phyloP scores from a whole-genome alignment of 1,284 basidiomycete genomes.

The Pseudozyma sp. region DNA sequence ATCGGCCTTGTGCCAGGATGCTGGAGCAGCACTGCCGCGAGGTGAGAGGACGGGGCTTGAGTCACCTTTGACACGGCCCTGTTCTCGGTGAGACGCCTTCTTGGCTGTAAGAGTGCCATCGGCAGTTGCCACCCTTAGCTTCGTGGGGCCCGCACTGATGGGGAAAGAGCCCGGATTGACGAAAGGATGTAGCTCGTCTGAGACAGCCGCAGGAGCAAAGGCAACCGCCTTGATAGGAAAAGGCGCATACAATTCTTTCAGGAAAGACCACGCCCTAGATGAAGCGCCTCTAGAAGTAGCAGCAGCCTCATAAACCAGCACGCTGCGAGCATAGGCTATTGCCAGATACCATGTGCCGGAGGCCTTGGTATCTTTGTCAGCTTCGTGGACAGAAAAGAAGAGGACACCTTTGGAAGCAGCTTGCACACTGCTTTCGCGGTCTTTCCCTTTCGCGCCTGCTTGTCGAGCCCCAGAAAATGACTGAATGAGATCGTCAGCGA shows the following conservation, averaged over 20 bases:
- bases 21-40: constrained; percentile 24
- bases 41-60: constrained; percentile 7
- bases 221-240: constrained; percentile 47
- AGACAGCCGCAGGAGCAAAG: constrained; percentile 40
- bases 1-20: constrained; percentile 51
- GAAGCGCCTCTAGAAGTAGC: constrained; percentile 21
- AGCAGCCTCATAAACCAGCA: constrained; percentile 56
- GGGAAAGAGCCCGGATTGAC: constrained; percentile 6
- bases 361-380: constrained; percentile 43
- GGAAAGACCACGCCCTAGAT: constrained; percentile 49
- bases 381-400: constrained; percentile 58
- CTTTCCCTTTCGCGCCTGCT: constrained; percentile 31
- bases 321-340: constrained; percentile 46
- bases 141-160: constrained; percentile 18
- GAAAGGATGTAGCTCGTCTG: constrained; percentile 15
- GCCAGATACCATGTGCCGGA: constrained; percentile 60
- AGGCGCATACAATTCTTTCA: constrained; percentile 57
- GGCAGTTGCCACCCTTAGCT: constrained; percentile 33
- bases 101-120: constrained; percentile 36
- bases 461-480: constrained; percentile 24
- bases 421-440: constrained; percentile 25
- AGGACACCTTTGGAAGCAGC: constrained; percentile 44
- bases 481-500: constrained; percentile 42
- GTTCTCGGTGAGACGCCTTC: constrained; percentile 22
- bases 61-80: constrained; percentile 1